A percentile compares a stretch with the other conserved stretches of the same genome.
phyloP scores from a whole-genome alignment of 176 grass and related monocot genomes.

The Avena insularis region DNA sequence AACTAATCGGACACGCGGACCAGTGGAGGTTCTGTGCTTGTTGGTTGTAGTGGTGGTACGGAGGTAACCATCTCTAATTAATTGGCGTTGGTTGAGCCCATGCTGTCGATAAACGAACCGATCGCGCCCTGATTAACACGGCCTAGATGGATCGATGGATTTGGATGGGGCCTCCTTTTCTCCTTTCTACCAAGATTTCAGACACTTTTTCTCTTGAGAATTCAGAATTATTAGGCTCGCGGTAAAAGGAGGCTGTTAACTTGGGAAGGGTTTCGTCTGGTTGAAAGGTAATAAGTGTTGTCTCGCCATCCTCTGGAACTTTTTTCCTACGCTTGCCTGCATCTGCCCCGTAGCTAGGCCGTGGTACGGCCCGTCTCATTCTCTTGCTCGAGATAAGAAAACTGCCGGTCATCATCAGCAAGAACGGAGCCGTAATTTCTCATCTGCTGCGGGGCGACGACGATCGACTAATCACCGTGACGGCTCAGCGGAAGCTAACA shows the following conservation, averaged over 20 bases:
- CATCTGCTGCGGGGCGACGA: not conserved
- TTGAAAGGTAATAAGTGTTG: not conserved
- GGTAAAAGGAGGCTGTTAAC: not conserved
- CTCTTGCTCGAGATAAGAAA: not conserved
- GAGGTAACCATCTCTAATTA: conserved; percentile 11
- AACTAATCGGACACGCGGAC: not conserved
- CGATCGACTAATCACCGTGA: not conserved
- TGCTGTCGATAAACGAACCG: conserved; percentile 38
- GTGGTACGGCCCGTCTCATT: not conserved
- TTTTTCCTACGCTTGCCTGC: not conserved
- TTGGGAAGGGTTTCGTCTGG: not conserved
- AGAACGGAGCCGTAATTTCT: not conserved
- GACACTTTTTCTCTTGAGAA: no score
- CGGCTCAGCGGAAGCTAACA: not conserved
- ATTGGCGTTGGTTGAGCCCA: conserved; percentile 43
- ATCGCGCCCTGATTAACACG: conserved; percentile 20
- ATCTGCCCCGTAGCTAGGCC: not conserved
- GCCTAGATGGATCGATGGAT: not conserved
- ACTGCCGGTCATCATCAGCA: not conserved
- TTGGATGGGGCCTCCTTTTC: not conserved
- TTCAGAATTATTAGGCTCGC: not conserved
- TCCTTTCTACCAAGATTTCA: not conserved
- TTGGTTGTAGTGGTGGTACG: not conserved
- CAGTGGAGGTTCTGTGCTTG: not conserved
- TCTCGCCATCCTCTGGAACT: not conserved